phyloP scores from a whole-genome alignment of 257 asterid genomes.

The Striga asiatica region DNA sequence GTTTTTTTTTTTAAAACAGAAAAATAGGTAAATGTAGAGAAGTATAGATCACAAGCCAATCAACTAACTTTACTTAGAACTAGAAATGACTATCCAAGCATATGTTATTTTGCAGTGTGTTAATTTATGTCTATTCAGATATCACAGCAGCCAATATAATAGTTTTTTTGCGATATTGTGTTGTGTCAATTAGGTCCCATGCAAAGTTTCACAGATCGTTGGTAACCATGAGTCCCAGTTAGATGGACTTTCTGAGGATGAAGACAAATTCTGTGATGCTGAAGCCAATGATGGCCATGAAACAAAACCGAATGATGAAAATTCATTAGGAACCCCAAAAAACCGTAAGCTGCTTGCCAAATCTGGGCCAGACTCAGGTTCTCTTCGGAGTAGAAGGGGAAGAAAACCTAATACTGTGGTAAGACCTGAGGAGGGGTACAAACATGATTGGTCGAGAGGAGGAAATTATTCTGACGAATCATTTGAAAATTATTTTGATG shows the following conservation, averaged over 20 bases:
- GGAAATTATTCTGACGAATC: constrained; percentile 19
- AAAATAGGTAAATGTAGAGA: too few species aligned
- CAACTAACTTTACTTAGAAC: too few species aligned
- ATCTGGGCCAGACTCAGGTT: constrained; percentile 14
- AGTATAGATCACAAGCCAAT: too few species aligned
- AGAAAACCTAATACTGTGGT: constrained; percentile 26
- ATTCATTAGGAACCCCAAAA: constrained; percentile 13
- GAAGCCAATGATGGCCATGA: constrained; percentile 13
- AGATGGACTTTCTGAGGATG: constrained; percentile 8
- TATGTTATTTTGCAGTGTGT: background rate
- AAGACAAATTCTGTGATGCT: constrained; percentile 7
- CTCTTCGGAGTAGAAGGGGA: constrained; percentile 25
- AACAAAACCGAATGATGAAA: constrained; percentile 14
- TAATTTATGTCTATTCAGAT: constrained; percentile 2
- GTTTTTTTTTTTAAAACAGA: too few species aligned
- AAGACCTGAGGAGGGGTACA: constrained; percentile 26
- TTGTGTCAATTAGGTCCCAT: constrained; percentile 18
- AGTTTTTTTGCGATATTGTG: background rate
- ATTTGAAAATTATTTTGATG: constrained; percentile 18
- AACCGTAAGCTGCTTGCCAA: too few species aligned
- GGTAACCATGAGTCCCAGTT: constrained; percentile 7
- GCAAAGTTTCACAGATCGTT: constrained; percentile 15
- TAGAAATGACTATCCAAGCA: too few species aligned
- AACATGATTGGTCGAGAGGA: constrained; percentile 14
- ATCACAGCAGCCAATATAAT: too few species aligned